Conservation (phyloP, 1,139 yeast genomes). For the Meyerozyma guilliermondii region DNA sequence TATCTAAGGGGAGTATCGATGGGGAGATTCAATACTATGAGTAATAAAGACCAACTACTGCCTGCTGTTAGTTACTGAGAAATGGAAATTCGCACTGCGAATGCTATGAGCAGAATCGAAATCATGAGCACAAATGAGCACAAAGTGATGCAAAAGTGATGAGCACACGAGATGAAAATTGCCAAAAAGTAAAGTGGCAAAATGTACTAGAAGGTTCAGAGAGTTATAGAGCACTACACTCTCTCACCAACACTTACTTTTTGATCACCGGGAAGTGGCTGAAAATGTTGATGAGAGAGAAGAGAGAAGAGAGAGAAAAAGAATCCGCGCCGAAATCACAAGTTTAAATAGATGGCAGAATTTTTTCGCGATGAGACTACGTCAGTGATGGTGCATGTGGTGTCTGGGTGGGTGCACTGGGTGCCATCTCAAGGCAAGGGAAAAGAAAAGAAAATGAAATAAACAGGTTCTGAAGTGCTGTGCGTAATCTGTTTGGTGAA, state of each 20-base stretch:
- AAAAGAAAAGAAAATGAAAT: too few species aligned
- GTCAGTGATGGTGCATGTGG: background rate
- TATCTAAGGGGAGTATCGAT: conserved; percentile 1
- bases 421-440: too few species aligned
- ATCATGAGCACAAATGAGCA: too few species aligned
- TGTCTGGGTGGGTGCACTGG: background rate
- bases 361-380: conserved; percentile 1
- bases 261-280: conserved; percentile 1
- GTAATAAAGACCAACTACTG: background rate
- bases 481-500: too few species aligned
- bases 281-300: conserved; percentile 12
- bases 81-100: too few species aligned
- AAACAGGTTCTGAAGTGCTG: too few species aligned
- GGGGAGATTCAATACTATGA: conserved; percentile 1
- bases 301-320: conserved; percentile 5
- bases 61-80: background rate
- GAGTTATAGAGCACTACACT: background rate
- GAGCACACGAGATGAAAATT: too few species aligned
- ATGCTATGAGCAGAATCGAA: background rate
- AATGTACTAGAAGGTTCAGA: too few species aligned
- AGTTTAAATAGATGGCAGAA: conserved; percentile 1
- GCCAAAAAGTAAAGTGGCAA: too few species aligned
- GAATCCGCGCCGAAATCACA: background rate
- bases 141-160: too few species aligned
- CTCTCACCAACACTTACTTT: conserved; percentile 2